A percentile compares a stretch with the other conserved stretches of the same genome.
These are phyloP conservation scores for Herpetospermum pedunculosum DNA, from an alignment of 306 rosid species.

Conservation along the genomic window DNA sequence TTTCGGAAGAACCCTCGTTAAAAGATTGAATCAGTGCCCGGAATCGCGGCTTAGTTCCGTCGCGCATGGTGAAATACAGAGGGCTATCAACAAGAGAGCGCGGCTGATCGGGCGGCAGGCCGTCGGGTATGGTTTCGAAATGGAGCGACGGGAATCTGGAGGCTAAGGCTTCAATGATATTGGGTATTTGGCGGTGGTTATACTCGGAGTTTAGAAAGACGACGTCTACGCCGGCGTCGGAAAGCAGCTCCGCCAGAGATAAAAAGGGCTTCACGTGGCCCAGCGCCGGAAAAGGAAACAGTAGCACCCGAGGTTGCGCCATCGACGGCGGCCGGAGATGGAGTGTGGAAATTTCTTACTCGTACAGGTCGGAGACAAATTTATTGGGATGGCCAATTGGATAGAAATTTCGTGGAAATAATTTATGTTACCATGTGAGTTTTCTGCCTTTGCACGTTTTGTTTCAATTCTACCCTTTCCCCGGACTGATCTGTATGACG, in stretches of 20 bases:
- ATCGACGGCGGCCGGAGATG: background rate
- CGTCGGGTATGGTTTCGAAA: constrained; percentile 27
- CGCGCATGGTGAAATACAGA: background rate
- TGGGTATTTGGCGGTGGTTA: constrained; percentile 8
- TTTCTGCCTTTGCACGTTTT: too few relatives aligned
- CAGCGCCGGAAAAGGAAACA: constrained; percentile 16
- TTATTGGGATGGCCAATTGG: too few relatives aligned
- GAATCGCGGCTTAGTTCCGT: constrained; percentile 14
- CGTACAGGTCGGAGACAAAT: too few relatives aligned
- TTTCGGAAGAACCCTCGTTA: background rate
- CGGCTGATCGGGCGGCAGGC: background rate
- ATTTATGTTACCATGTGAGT: too few relatives aligned
- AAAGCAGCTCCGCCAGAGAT: constrained; percentile 31
- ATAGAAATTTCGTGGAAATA: too few relatives aligned
- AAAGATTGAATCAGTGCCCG: constrained; percentile 11
- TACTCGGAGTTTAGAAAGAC: constrained; percentile 31
- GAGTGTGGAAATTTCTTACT: too few relatives aligned
- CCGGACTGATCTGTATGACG: too few relatives aligned
- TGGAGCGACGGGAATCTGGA: constrained; percentile 21
- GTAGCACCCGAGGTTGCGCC: constrained; percentile 1
- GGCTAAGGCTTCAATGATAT: constrained; percentile 12
- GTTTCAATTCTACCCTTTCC: too few relatives aligned
- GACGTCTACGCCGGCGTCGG: constrained; percentile 13
- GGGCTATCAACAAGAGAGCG: constrained; percentile 11
- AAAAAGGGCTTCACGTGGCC: constrained; percentile 37